Conservation (phyloP, 768 basidiomycete genomes). For the Leccinum incarnatum region DNA sequence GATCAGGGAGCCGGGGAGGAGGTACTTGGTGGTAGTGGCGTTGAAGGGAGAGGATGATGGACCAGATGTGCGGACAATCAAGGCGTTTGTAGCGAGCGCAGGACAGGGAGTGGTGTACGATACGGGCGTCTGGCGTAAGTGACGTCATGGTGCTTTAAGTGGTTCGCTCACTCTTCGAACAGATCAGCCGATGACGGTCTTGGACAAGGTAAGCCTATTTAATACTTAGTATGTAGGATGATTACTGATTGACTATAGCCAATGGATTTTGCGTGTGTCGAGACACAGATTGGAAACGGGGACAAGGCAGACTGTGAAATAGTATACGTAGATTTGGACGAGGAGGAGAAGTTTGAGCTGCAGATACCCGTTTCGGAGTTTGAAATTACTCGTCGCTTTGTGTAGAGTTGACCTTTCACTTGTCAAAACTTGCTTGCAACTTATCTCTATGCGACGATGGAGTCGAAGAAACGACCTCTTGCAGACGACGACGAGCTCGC, state of each 20-base stretch:
- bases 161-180: conserved; percentile 11
- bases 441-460: conserved; percentile 37
- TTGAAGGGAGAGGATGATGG: conserved; percentile 70
- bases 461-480: conserved; percentile 60
- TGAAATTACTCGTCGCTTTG: conserved; percentile 20
- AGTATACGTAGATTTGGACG: conserved; percentile 40
- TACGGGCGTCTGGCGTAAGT: conserved; percentile 88
- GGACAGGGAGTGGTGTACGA: conserved; percentile 87
- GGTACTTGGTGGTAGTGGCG: conserved; percentile 86
- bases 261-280: conserved; percentile 85
- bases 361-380: conserved; percentile 25
- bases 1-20: conserved; percentile 45
- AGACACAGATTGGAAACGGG: conserved; percentile 88
- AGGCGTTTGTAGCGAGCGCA: conserved; percentile 78
- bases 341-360: neutral
- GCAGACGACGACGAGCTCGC: conserved; percentile 47
- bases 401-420: conserved; percentile 1
- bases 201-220: conserved; percentile 54
- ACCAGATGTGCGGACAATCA: conserved; percentile 71
- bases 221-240: neutral
- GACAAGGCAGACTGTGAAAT: conserved; percentile 84
- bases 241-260: conserved; percentile 39
- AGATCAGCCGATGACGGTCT: conserved; percentile 93
- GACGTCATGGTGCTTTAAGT: neutral
- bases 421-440: conserved; percentile 4